Evolutionary conservation across 108 stramenopile species (phyloP).

Genomic region (Fistulifera solaris): DNA sequence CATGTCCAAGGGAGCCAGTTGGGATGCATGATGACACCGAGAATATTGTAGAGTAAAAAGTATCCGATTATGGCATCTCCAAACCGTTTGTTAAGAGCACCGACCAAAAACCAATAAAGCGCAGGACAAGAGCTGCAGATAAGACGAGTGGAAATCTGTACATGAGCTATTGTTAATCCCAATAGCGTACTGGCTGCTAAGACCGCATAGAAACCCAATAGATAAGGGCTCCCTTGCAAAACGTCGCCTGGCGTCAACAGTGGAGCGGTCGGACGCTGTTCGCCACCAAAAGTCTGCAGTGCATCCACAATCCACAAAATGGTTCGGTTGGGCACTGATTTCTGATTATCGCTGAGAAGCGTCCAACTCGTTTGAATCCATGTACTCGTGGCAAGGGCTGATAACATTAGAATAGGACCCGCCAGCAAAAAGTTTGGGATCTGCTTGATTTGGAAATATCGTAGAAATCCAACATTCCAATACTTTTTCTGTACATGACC

Average conservation of each 20-base stretch:
- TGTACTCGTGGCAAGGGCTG: conserved; percentile 22
- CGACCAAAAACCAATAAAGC: conserved; percentile 41
- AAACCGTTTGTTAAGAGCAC: background rate
- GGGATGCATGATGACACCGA: conserved; percentile 64
- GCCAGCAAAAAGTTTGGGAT: conserved; percentile 81
- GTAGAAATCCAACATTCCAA: conserved; percentile 82
- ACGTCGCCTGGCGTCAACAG: background rate
- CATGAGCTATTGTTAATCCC: conserved; percentile 63
- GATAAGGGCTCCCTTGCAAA: background rate
- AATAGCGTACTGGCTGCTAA: conserved; percentile 47
- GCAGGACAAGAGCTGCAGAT: conserved; percentile 78
- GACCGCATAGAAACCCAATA: conserved; percentile 66
- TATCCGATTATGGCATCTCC: conserved; percentile 23
- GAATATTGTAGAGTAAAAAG: conserved; percentile 44
- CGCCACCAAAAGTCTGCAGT: background rate
- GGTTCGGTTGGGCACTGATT: background rate
- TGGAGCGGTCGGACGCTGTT: background rate
- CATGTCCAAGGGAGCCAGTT: conserved; percentile 68
- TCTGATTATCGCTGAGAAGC: background rate
- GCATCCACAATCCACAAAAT: background rate
- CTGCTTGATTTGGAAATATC: conserved; percentile 70
- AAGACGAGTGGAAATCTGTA: conserved; percentile 78
- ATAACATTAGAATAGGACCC: conserved; percentile 40
- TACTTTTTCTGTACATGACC: conserved; percentile 63
- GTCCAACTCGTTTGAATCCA: conserved; percentile 41